Conservation (phyloP, 352 stramenopile genomes). For the Peronospora farinosa region DNA sequence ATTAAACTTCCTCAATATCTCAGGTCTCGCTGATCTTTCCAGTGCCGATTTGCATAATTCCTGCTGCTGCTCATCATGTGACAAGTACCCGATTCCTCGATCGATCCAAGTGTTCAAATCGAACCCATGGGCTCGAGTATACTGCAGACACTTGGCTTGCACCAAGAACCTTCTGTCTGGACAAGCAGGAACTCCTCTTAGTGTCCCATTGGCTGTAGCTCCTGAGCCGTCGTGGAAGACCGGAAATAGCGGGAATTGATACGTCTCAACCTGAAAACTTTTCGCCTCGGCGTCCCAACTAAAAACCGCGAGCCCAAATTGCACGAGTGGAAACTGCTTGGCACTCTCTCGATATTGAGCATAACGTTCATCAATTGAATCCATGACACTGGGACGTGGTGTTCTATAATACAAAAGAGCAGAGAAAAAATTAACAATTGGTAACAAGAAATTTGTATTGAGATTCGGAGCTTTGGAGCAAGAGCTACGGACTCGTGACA, state of each 20-base stretch:
- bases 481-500: conserved; percentile 46
- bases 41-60: conserved; percentile 25
- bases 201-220: not conserved
- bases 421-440: not conserved
- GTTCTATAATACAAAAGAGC: no score
- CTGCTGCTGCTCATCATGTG: conserved; percentile 47
- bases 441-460: not conserved
- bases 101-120: conserved; percentile 78
- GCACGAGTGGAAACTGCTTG: conserved; percentile 58
- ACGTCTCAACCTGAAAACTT: conserved; percentile 53
- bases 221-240: conserved; percentile 29
- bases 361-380: conserved; percentile 66
- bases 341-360: conserved; percentile 46
- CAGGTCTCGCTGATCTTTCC: conserved; percentile 23
- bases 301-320: conserved; percentile 74
- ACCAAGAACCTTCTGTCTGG: conserved; percentile 58
- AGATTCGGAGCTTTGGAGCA: not conserved
- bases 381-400: conserved; percentile 56
- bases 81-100: conserved; percentile 61
- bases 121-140: conserved; percentile 70
- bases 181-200: conserved; percentile 8
- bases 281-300: conserved; percentile 34
- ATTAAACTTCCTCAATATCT: conserved; percentile 38
- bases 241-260: conserved; percentile 75
- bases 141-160: conserved; percentile 71